A percentile compares a stretch with the other conserved stretches of the same genome.
These are phyloP conservation scores for Penicillium sp. DNA, from an alignment of 2,329 filamentous ascomycete genomes.

Conservation along the genomic window DNA sequence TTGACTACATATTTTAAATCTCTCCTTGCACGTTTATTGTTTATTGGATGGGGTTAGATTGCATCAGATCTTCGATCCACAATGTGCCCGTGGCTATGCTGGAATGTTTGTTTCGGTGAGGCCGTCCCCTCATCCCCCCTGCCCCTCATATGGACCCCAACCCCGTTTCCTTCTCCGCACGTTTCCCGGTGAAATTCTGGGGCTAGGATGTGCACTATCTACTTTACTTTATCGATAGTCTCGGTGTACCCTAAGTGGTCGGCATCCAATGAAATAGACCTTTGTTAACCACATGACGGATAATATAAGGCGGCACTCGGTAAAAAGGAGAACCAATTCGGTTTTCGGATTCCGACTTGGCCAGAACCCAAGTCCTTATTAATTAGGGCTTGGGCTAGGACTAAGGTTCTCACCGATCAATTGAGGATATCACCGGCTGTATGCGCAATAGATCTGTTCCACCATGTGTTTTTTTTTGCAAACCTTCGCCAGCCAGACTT, in stretches of 20 bases:
- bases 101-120: constrained; percentile 1
- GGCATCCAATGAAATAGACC: neutral
- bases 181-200: constrained; percentile 18
- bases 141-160: constrained; percentile 10
- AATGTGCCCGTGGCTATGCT: neutral
- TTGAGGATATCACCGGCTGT: neutral
- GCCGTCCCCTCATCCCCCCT: neutral
- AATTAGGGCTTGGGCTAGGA: constrained; percentile 4
- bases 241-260: neutral
- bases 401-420: constrained; percentile 5
- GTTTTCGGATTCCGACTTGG: neutral
- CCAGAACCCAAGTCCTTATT: neutral
- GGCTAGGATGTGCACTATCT: constrained; percentile 10
- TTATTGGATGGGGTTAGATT: constrained; percentile 13
- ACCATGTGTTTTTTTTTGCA: neutral
- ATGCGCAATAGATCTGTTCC: neutral
- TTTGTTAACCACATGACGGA: neutral
- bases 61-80: neutral
- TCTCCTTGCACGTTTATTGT: constrained; percentile 11
- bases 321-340: constrained; percentile 6
- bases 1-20: neutral
- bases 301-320: neutral
- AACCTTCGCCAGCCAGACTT: neutral
- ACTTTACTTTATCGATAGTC: neutral
- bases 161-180: constrained; percentile 18